Conservation (phyloP, 2,329 filamentous ascomycete genomes). For the Balansia obtecta region DNA sequence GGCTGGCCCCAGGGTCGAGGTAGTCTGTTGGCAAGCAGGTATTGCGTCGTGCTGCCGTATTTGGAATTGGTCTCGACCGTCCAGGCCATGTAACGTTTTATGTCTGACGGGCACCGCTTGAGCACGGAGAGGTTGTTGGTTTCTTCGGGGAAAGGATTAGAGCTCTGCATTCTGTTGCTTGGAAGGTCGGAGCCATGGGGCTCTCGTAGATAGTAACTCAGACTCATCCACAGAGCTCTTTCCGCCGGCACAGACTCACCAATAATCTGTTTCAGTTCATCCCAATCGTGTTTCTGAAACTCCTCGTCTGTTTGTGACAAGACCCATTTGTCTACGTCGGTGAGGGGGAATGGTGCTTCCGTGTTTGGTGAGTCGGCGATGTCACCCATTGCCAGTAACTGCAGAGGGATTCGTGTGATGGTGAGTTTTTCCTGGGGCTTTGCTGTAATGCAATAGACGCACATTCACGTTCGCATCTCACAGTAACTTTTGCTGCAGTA, state of each 20-base stretch:
- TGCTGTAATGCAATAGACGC: too few relatives aligned
- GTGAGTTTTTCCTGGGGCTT: too few relatives aligned
- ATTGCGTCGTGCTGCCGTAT: conserved; percentile 72
- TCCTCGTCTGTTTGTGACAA: conserved; percentile 55
- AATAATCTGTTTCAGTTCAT: conserved; percentile 56
- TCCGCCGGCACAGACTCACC: conserved; percentile 25
- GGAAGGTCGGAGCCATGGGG: too few relatives aligned
- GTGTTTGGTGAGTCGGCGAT: conserved; percentile 14
- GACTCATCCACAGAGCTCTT: too few relatives aligned
- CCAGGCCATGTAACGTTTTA: conserved; percentile 70
- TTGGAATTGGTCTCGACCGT: conserved; percentile 54
- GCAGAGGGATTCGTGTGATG: too few relatives aligned
- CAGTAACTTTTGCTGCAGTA: too few relatives aligned
- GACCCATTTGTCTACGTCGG: conserved; percentile 44
- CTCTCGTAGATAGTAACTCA: too few relatives aligned
- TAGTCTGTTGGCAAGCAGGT: conserved; percentile 62
- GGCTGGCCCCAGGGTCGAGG: conserved; percentile 50
- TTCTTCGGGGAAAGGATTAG: conserved; percentile 17
- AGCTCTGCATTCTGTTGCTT: background rate
- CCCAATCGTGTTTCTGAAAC: conserved; percentile 62
- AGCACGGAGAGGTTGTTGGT: conserved; percentile 58
- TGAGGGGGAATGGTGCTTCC: conserved; percentile 45
- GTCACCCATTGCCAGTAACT: conserved; percentile 26
- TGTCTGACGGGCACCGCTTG: conserved; percentile 67
- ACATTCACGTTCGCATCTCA: too few relatives aligned